A percentile compares a stretch with the other conserved stretches of the same genome.
These are phyloP conservation scores for Phytophthora kernoviae DNA, from an alignment of 352 stramenopile species.

Conservation along the genomic window DNA sequence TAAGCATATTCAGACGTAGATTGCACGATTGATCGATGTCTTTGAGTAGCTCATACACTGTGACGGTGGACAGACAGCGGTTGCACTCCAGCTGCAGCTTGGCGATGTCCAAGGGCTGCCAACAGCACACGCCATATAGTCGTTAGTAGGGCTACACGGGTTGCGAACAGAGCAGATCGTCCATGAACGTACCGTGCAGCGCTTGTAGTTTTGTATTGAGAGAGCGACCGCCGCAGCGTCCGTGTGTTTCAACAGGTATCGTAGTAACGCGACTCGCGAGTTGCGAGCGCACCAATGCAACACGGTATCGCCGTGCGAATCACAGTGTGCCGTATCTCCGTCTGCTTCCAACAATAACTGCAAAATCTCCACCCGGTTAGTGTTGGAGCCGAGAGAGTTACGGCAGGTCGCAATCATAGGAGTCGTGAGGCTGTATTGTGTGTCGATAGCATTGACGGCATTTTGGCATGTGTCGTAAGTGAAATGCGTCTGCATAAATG, in stretches of 20 bases:
- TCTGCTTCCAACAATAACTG: conserved; percentile 51
- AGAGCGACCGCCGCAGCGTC: conserved; percentile 54
- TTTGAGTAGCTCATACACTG: conserved; percentile 43
- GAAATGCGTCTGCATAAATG: conserved; percentile 41
- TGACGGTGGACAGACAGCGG: conserved; percentile 33
- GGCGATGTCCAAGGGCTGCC: conserved; percentile 61
- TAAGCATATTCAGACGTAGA: conserved; percentile 65
- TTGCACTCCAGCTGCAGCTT: conserved; percentile 42
- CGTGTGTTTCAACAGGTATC: conserved; percentile 63
- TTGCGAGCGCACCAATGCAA: conserved; percentile 74
- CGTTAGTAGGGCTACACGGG: neutral
- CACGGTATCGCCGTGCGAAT: conserved; percentile 67
- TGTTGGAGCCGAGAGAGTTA: conserved; percentile 44
- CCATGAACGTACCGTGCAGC: conserved; percentile 42
- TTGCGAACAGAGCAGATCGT: neutral
- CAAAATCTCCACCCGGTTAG: conserved; percentile 52
- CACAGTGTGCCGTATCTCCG: conserved; percentile 44
- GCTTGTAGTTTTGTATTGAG: conserved; percentile 58
- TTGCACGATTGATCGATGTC: conserved; percentile 59
- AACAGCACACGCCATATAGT: neutral
- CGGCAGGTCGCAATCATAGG: conserved; percentile 64
- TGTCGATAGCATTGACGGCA: conserved; percentile 58
- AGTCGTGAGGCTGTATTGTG: conserved; percentile 51
- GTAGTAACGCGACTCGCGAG: conserved; percentile 51
- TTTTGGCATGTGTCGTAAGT: conserved; percentile 27